Evolutionary conservation across 192 early-diverging fungal species (phyloP).

Genomic region (Mycoemilia scoparia): DNA sequence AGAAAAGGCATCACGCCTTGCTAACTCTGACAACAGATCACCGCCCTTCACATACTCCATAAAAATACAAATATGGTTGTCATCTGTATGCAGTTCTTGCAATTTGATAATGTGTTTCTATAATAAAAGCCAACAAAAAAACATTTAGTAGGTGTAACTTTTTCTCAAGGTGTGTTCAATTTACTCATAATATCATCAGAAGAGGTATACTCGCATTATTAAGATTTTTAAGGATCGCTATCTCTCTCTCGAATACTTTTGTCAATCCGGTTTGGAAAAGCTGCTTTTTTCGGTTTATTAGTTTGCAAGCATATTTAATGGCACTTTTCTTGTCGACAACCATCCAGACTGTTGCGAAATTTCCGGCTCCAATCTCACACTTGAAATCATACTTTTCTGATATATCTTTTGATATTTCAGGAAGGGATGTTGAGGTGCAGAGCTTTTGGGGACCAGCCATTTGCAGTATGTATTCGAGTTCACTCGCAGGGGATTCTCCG

Average conservation of each 20-base stretch:
- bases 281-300: conserved; percentile 24
- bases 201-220: conserved; percentile 3
- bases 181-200: too few species aligned
- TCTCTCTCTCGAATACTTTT: conserved; percentile 25
- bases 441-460: conserved; percentile 2
- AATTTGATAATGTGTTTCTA: conserved; percentile 16
- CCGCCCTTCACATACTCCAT: conserved; percentile 29
- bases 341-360: conserved; percentile 30
- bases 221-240: conserved; percentile 19
- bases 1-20: conserved; percentile 14
- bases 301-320: conserved; percentile 23
- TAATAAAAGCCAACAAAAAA: neutral
- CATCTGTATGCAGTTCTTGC: conserved; percentile 19
- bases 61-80: conserved; percentile 26
- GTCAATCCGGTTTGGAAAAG: conserved; percentile 19
- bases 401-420: too few species aligned
- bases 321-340: conserved; percentile 26
- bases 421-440: too few species aligned
- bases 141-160: neutral
- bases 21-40: conserved; percentile 22
- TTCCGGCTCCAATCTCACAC: conserved; percentile 21
- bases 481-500: conserved; percentile 15
- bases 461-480: conserved; percentile 23
- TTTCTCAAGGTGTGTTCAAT: too few species aligned
- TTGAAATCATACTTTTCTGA: conserved; percentile 25